phyloP scores from a whole-genome alignment of 75 land plant species.

The Cupressus sempervirens region DNA sequence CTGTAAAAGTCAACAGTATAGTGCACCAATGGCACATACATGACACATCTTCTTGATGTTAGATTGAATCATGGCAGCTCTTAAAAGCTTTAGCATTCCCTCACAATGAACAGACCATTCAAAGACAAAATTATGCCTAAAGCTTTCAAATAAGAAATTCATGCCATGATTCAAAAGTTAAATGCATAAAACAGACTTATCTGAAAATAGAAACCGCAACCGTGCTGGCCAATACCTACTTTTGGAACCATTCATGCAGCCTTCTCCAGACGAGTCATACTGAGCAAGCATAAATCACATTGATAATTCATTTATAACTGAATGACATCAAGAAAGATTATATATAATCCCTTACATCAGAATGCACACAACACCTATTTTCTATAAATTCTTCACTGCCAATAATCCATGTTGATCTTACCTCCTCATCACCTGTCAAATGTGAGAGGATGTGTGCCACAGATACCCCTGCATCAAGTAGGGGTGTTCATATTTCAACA shows the following conservation, averaged over 20 bases:
- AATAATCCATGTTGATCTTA: neutral
- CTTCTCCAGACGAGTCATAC: neutral
- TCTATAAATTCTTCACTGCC: neutral
- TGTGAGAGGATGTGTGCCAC: conserved; percentile 3
- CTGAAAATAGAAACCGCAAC: neutral
- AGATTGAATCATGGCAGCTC: neutral
- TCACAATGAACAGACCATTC: neutral
- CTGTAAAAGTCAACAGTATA: neutral
- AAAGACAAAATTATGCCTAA: neutral
- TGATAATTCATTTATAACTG: neutral
- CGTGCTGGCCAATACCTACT: neutral
- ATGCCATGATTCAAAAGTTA: neutral
- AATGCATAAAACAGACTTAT: neutral
- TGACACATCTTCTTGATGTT: neutral
- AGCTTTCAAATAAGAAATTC: neutral
- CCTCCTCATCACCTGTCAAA: conserved; percentile 1
- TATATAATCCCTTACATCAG: neutral
- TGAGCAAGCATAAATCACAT: neutral
- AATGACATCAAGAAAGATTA: neutral
- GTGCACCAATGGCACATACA: neutral
- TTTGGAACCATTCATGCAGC: neutral
- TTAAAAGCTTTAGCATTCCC: neutral
- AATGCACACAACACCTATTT: neutral
- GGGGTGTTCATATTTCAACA: neutral
- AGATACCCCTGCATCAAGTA: conserved; percentile 1